These are phyloP conservation scores for Prunus armeniaca DNA, from an alignment of 306 rosid species.

Conservation along the genomic window DNA sequence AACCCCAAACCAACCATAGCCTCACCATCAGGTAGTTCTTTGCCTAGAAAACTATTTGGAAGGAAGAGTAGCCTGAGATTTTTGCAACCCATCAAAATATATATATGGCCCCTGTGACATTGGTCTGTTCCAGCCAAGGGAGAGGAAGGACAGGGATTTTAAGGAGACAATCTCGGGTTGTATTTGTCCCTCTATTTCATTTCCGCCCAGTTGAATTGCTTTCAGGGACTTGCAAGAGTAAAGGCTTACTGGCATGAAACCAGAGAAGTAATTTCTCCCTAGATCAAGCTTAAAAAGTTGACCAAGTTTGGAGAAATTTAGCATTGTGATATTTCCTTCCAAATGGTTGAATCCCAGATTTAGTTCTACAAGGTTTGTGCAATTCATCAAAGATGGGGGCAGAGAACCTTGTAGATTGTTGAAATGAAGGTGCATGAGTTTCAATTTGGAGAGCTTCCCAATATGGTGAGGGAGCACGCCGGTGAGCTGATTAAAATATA, in stretches of 20 bases:
- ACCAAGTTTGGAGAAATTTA: background rate
- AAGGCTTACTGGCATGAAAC: background rate
- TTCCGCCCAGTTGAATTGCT: background rate
- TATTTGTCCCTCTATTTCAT: background rate
- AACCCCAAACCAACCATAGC: background rate
- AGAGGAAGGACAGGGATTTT: background rate
- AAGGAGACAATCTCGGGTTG: background rate
- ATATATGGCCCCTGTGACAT: background rate
- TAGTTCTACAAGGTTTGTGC: background rate
- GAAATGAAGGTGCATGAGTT: background rate
- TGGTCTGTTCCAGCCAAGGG: background rate
- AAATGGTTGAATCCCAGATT: background rate
- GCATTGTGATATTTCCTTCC: background rate
- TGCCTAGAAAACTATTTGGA: background rate
- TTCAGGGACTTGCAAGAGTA: background rate
- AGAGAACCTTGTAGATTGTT: background rate
- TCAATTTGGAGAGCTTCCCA: background rate
- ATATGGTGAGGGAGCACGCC: background rate
- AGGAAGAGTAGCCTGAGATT: background rate
- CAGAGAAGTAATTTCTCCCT: background rate
- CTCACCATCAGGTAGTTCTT: background rate
- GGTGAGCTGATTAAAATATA: background rate
- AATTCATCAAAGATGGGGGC: constrained; percentile 9
- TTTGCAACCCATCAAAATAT: background rate
- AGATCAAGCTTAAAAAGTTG: background rate